These are phyloP conservation scores for Andrographis paniculata DNA, from an alignment of 305 asterid genomes.

Conservation along the genomic window DNA sequence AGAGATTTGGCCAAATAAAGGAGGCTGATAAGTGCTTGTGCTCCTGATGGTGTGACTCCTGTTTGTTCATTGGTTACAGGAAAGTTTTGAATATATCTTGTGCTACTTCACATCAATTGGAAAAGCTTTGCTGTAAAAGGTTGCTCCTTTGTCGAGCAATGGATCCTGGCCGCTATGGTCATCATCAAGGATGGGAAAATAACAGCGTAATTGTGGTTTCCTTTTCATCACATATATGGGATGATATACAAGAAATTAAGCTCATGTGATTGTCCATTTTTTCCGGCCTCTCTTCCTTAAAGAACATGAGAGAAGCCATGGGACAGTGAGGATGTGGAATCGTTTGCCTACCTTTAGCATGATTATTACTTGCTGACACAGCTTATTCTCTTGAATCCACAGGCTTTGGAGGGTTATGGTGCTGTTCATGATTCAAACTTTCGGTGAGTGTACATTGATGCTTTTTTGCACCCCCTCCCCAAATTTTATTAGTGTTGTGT, in stretches of 20 bases:
- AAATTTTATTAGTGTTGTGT: no score
- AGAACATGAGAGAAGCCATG: constrained; percentile 87
- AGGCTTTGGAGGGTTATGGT: constrained; percentile 98
- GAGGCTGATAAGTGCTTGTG: constrained; percentile 37
- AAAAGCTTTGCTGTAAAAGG: constrained; percentile 47
- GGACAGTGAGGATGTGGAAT: constrained; percentile 99
- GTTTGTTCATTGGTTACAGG: constrained; percentile 84
- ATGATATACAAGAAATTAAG: constrained; percentile 83
- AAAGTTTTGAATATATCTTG: constrained; percentile 56
- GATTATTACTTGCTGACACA: constrained; percentile 88
- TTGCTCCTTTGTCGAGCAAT: constrained; percentile 46
- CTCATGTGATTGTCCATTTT: constrained; percentile 77
- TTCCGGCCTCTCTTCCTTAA: constrained; percentile 80
- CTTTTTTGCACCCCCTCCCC: no score
- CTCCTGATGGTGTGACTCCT: constrained; percentile 48
- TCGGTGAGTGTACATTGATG: constrained; percentile 69
- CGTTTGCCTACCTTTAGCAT: constrained; percentile 82
- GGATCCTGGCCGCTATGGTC: constrained; percentile 98
- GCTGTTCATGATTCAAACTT: constrained; percentile 69
- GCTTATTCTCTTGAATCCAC: constrained; percentile 99
- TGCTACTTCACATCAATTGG: constrained; percentile 48
- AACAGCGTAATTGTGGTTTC: constrained; percentile 99
- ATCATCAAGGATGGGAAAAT: constrained; percentile 99
- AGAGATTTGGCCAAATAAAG: constrained; percentile 17
- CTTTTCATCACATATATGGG: constrained; percentile 98